Conservation (phyloP, 1,139 yeast genomes). For the Zygosaccharomyces sapae region DNA sequence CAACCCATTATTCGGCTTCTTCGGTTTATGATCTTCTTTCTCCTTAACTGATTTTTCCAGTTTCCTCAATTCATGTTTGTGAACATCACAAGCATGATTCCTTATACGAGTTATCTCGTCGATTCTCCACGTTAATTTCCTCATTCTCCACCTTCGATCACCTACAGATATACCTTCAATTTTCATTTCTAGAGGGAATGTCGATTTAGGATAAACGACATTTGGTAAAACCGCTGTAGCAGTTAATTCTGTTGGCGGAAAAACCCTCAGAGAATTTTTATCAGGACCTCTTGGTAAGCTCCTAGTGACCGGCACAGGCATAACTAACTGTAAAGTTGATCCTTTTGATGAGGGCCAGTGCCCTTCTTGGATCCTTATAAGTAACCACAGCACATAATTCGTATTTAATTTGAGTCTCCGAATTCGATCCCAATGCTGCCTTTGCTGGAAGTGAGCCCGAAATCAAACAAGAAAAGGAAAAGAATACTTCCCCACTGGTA, state of each 20-base stretch:
- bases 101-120: conserved; percentile 71
- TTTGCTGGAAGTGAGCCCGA: conserved; percentile 93
- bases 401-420: conserved; percentile 60
- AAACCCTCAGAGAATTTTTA: conserved; percentile 79
- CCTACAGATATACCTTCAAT: conserved; percentile 69
- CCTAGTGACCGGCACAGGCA: conserved; percentile 73
- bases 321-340: conserved; percentile 42
- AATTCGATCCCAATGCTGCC: conserved; percentile 53
- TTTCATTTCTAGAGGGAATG: conserved; percentile 75
- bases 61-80: conserved; percentile 45
- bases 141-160: conserved; percentile 84
- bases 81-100: conserved; percentile 54
- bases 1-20: conserved; percentile 29
- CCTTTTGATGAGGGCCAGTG: conserved; percentile 28
- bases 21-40: conserved; percentile 31
- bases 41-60: conserved; percentile 45
- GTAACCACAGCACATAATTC: conserved; percentile 64
- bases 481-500: conserved; percentile 67
- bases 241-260: conserved; percentile 91
- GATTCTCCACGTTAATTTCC: conserved; percentile 84
- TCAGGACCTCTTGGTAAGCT: conserved; percentile 81
- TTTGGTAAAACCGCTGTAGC: conserved; percentile 86
- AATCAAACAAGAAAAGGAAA: conserved; percentile 87
- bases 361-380: conserved; percentile 38
- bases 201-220: conserved; percentile 81